A percentile compares a stretch with the other conserved stretches of the same genome.
Evolutionary conservation across 352 stramenopile species (phyloP).

Genomic region (Phytophthora syringae): DNA sequence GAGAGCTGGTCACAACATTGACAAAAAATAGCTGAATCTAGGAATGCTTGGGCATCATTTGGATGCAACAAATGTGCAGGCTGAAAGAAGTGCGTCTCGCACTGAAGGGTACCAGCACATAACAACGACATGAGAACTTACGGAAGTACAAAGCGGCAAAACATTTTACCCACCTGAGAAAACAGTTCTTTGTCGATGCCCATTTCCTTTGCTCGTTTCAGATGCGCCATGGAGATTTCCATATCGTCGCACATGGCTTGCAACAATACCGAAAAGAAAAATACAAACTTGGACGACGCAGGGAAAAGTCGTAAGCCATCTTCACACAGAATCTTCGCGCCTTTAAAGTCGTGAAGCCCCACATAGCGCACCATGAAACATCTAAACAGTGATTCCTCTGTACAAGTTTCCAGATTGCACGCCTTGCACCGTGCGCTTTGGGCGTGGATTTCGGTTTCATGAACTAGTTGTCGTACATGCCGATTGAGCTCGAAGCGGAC

Average conservation of each 20-base stretch:
- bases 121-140: not conserved
- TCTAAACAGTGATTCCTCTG: conserved; percentile 47
- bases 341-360: conserved; percentile 53
- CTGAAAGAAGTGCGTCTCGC: conserved; percentile 52
- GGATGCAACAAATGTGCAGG: conserved; percentile 59
- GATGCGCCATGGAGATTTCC: conserved; percentile 39
- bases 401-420: conserved; percentile 39
- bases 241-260: conserved; percentile 55
- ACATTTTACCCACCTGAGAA: conserved; percentile 33
- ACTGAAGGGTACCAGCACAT: conserved; percentile 36
- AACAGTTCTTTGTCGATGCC: conserved; percentile 37
- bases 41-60: conserved; percentile 51
- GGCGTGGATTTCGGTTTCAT: conserved; percentile 27
- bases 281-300: conserved; percentile 43
- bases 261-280: conserved; percentile 50
- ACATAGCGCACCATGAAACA: conserved; percentile 62
- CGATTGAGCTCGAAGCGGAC: conserved; percentile 53
- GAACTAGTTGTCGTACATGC: conserved; percentile 36
- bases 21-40: conserved; percentile 67
- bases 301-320: conserved; percentile 49
- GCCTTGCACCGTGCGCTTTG: conserved; percentile 31
- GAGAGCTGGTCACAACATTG: conserved; percentile 50
- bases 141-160: not conserved
- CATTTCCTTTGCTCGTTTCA: conserved; percentile 32
- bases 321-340: conserved; percentile 42